These are phyloP conservation scores for Penicillium sp. DNA, from an alignment of 2,329 filamentous ascomycete genomes.

Conservation along the genomic window DNA sequence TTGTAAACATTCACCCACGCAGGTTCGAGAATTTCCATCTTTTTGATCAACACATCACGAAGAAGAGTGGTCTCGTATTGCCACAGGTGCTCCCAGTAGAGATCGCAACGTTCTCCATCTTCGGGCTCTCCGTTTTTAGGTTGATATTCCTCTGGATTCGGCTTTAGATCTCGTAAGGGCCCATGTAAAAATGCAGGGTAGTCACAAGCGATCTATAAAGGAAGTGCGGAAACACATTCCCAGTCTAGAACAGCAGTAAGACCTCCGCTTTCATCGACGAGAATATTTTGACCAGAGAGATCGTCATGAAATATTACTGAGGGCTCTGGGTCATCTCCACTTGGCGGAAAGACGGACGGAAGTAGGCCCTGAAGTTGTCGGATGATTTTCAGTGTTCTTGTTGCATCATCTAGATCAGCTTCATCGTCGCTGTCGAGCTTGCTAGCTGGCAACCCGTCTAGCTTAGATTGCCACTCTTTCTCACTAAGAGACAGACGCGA, in stretches of 20 bases:
- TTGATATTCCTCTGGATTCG: too few species aligned
- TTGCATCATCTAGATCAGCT: constrained; percentile 13
- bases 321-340: constrained; percentile 3
- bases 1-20: neutral
- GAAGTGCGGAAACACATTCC: constrained; percentile 22
- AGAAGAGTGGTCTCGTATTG: constrained; percentile 17
- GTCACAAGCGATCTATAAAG: constrained; percentile 18
- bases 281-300: constrained; percentile 16
- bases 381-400: constrained; percentile 9
- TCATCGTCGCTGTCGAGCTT: constrained; percentile 13
- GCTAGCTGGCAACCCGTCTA: constrained; percentile 1
- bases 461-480: constrained; percentile 9
- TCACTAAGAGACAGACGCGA: constrained; percentile 9
- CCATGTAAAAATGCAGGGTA: constrained; percentile 9
- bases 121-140: neutral
- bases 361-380: constrained; percentile 8
- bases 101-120: constrained; percentile 1
- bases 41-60: constrained; percentile 14
- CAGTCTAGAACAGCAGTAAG: constrained; percentile 17
- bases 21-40: constrained; percentile 16
- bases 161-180: too few species aligned
- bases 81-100: constrained; percentile 19
- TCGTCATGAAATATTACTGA: constrained; percentile 17
- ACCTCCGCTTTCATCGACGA: constrained; percentile 16
- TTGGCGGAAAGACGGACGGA: constrained; percentile 6